Evolutionary conservation across 2,329 filamentous ascomycete species (phyloP).

Genomic region (Chaetomiaceae sp.): DNA sequence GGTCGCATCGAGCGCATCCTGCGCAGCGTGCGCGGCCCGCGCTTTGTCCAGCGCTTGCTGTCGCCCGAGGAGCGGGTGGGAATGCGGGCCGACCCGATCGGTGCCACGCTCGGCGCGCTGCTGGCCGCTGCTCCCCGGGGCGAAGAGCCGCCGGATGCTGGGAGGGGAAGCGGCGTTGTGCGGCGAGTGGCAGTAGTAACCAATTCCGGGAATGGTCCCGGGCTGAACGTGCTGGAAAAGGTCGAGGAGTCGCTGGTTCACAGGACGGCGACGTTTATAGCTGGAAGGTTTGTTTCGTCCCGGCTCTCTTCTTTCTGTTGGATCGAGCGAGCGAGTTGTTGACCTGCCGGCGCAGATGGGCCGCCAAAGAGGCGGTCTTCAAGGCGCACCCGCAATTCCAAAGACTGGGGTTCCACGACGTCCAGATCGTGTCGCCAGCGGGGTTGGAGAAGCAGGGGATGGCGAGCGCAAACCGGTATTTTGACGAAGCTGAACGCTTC

Average conservation of each 20-base stretch:
- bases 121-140: not conserved
- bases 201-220: too few relatives aligned
- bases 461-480: too few relatives aligned
- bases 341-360: too few relatives aligned
- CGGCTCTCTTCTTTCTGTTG: not conserved
- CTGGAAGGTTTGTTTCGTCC: conserved; percentile 35
- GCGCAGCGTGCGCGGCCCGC: conserved; percentile 26
- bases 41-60: conserved; percentile 45
- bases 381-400: conserved; percentile 62
- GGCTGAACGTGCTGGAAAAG: not conserved
- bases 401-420: conserved; percentile 56
- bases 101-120: conserved; percentile 12
- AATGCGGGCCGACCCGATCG: conserved; percentile 4
- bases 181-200: not conserved
- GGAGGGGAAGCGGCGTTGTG: not conserved
- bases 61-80: conserved; percentile 34
- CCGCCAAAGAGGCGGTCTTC: conserved; percentile 68
- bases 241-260: not conserved
- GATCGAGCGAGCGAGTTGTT: too few relatives aligned
- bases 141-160: too few relatives aligned
- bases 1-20: conserved; percentile 58
- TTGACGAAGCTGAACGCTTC: conserved; percentile 28
- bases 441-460: not conserved
- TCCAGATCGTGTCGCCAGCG: conserved; percentile 36
- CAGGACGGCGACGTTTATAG: conserved; percentile 31